Evolutionary conservation across 1,284 basidiomycete species (phyloP), one percentile per base, ranked within the genome.

Genomic region (Tetrapyrgos nigripes): DNA sequence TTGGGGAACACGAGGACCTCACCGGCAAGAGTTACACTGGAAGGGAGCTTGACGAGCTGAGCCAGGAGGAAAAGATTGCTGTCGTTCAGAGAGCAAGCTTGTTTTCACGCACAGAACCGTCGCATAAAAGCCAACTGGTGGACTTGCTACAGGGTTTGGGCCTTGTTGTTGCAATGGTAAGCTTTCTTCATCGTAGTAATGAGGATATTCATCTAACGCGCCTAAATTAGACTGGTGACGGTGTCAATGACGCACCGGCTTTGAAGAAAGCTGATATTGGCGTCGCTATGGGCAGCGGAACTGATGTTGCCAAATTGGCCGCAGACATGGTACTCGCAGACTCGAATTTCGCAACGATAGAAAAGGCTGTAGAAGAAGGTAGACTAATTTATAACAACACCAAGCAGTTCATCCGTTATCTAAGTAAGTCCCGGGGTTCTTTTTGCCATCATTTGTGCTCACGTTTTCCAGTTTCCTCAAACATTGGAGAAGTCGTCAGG

Each of bases 331-430:
- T 96, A 35, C 86, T 96, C 48, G 92, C 94, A 3, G 91, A 93
- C 71, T 92, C 90, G 13, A 93, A 93, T 76, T 93, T 93, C 70
- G 85, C 96, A 6, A 98, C 97, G 1, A 97, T 99, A 73, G 91
- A 97, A 67, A 84, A 89, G 61, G 97, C 97, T 2, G 96, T 99
- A 40, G 96, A 98, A 74, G 96, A 98, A 78, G 97, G 97, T 65
- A 83, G 97, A 72, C 83, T 94, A 55, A 99, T 99, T 72, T 99
- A 98, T 78, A 98, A 98, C 80, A 98, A 98, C 77, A 98, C 96
- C 52, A 98, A 98, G 79, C 94, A 97, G 72, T 99, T 99, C 73
- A 96, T 97, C 74, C 90, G 94, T 59, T 93, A 93, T 76, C 87
- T 93, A 69, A 93, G 89, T 92, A 67, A 49, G 88, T 82, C 13